Evolutionary conservation across 208 protist genomes (phyloP).

Genomic region (Trypanosoma lewisi): DNA sequence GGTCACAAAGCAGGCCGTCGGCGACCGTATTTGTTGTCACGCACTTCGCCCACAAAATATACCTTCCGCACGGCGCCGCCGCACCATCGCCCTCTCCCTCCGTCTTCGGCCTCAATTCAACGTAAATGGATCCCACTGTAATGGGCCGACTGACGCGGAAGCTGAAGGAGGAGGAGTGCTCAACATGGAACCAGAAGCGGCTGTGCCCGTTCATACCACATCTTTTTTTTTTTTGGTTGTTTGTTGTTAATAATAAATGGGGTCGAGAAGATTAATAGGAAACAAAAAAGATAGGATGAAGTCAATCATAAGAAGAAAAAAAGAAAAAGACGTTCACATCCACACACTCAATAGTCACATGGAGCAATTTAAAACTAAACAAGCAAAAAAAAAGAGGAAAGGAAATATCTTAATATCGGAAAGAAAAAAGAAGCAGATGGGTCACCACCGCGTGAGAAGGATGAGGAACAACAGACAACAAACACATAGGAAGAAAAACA

Average conservation of each 20-base stretch:
- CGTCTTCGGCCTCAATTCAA: neutral
- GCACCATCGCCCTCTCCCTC: neutral
- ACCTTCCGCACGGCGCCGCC: neutral
- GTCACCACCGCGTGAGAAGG: too few species aligned
- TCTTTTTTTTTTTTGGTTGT: neutral
- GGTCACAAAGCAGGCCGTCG: conserved; percentile 19
- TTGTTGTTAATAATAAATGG: too few species aligned
- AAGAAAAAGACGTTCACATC: too few species aligned
- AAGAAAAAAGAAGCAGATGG: too few species aligned
- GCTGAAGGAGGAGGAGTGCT: conserved; percentile 6
- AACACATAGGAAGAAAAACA: too few species aligned
- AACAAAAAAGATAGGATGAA: too few species aligned
- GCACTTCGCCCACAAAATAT: conserved; percentile 19
- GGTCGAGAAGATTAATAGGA: neutral
- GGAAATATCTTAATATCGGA: too few species aligned
- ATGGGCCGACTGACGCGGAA: conserved; percentile 5
- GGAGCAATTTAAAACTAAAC: too few species aligned
- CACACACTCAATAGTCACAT: too few species aligned
- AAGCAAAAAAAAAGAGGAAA: too few species aligned
- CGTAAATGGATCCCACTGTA: conserved; percentile 16
- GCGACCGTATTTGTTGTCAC: neutral
- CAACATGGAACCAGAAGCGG: conserved; percentile 8
- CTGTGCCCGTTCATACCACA: conserved; percentile 1
- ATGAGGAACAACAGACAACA: too few species aligned
- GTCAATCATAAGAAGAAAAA: too few species aligned